Conservation (phyloP, 2,329 filamentous ascomycete genomes). For the Macrophomina pseudophaseolina region DNA sequence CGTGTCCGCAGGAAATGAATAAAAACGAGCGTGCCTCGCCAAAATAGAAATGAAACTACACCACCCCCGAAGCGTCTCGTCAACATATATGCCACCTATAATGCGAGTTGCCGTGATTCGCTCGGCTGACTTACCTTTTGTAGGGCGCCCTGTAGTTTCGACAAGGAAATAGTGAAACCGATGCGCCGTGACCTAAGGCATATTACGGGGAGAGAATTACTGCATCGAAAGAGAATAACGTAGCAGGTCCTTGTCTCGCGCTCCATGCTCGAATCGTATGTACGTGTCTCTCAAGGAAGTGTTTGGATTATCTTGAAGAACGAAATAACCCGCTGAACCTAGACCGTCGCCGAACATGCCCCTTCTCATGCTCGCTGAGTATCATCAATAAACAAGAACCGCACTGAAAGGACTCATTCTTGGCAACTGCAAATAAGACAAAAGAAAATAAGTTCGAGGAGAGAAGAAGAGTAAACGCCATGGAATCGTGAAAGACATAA, state of each 20-base stretch:
- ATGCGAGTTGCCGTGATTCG: neutral
- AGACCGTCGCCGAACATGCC: conserved; percentile 27
- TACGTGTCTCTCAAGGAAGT: conserved; percentile 25
- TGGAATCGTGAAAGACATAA: conserved; percentile 21
- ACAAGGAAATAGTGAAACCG: neutral
- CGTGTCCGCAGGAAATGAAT: neutral
- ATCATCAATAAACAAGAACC: conserved; percentile 25
- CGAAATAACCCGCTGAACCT: conserved; percentile 25
- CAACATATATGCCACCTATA: conserved; percentile 2
- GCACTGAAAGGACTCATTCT: conserved; percentile 4
- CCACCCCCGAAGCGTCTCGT: neutral
- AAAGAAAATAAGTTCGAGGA: conserved; percentile 15
- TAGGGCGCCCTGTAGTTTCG: neutral
- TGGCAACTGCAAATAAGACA: conserved; percentile 17
- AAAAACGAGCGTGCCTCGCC: neutral
- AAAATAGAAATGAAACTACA: conserved; percentile 1
- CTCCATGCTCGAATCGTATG: conserved; percentile 7
- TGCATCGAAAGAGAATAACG: conserved; percentile 2
- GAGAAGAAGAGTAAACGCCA: conserved; percentile 20
- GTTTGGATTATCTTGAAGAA: conserved; percentile 25
- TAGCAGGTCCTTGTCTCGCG: conserved; percentile 13
- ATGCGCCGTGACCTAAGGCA: conserved; percentile 1
- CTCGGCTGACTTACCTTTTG: conserved; percentile 11
- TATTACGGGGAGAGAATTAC: conserved; percentile 16
- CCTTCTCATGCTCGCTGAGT: conserved; percentile 36